A percentile compares a stretch with the other conserved stretches of the same genome.
Evolutionary conservation across 495 filamentous ascomycete species (phyloP).

Genomic region (Parmelia sp.): DNA sequence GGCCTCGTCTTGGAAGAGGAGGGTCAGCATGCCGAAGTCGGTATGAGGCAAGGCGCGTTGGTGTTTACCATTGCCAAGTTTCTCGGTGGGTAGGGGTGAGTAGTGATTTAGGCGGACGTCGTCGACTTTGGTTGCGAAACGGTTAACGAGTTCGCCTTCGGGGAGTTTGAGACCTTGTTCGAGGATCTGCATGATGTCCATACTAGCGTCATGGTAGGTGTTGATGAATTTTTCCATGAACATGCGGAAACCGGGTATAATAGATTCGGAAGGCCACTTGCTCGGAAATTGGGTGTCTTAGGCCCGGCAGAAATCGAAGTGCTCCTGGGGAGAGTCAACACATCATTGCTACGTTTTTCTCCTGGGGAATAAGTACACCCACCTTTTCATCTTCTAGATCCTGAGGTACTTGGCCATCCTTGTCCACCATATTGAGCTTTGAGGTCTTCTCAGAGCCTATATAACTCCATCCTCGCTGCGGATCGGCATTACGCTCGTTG

Average conservation of each 20-base stretch:
- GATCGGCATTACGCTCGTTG: no score
- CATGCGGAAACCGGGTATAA: constrained; percentile 28
- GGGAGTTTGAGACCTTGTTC: constrained; percentile 11
- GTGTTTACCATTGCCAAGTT: constrained; percentile 4
- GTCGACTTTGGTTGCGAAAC: constrained; percentile 10
- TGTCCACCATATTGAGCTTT: no score
- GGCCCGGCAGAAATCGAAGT: constrained; percentile 30
- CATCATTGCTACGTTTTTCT: neutral
- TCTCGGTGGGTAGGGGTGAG: constrained; percentile 2
- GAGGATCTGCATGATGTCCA: constrained; percentile 7
- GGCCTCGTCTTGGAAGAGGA: neutral
- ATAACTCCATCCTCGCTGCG: no score
- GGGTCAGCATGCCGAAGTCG: constrained; percentile 16
- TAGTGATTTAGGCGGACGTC: constrained; percentile 18
- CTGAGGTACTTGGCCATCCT: neutral
- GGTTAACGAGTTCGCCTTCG: neutral
- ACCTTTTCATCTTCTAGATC: neutral
- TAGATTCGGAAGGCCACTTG: constrained; percentile 25
- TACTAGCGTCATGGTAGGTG: constrained; percentile 14
- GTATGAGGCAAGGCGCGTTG: constrained; percentile 14
- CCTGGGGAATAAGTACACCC: neutral
- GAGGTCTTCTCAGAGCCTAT: no score
- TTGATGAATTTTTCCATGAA: constrained; percentile 30
- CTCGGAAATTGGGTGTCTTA: constrained; percentile 30
- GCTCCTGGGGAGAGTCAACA: constrained; percentile 23